These are phyloP conservation scores for Populus hybrid DNA, from an alignment of 441 rosid genomes.

Conservation along the genomic window DNA sequence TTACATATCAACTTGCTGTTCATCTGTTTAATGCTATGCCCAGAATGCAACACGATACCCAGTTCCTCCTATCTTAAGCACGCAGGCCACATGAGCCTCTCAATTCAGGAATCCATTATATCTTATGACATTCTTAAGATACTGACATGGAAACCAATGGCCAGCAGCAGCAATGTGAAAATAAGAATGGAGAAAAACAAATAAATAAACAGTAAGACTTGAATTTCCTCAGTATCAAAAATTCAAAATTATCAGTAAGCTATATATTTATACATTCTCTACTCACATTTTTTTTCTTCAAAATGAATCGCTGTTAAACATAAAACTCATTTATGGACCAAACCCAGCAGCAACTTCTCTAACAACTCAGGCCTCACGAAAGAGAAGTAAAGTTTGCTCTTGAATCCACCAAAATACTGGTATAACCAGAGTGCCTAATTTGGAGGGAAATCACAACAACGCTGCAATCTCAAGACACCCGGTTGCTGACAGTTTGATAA, in stretches of 20 bases:
- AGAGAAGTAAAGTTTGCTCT: neutral
- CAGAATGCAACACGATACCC: too few relatives aligned
- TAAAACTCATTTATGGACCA: neutral
- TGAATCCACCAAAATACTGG: neutral
- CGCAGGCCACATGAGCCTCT: too few relatives aligned
- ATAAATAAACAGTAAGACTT: neutral
- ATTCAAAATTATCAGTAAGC: slow-evolving; percentile 8
- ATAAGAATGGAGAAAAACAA: neutral
- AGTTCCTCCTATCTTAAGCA: too few relatives aligned
- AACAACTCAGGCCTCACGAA: neutral
- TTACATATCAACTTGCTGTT: too few relatives aligned
- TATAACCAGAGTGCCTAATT: slow-evolving; percentile 3
- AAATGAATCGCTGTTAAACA: neutral
- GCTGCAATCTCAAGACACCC: slow-evolving; percentile 50
- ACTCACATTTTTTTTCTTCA: slow-evolving; percentile 1
- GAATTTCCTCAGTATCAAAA: slow-evolving; percentile 9
- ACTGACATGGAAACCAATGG: neutral
- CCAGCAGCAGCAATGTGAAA: neutral
- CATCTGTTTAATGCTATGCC: too few relatives aligned
- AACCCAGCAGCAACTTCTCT: slow-evolving; percentile 7
- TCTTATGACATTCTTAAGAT: too few relatives aligned
- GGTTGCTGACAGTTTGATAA: slow-evolving; percentile 57
- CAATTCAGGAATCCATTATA: too few relatives aligned
- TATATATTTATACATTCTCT: slow-evolving; percentile 9
- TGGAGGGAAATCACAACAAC: neutral